Conservation (phyloP, 129 eudicot species). For the Saposhnikovia divaricata region DNA sequence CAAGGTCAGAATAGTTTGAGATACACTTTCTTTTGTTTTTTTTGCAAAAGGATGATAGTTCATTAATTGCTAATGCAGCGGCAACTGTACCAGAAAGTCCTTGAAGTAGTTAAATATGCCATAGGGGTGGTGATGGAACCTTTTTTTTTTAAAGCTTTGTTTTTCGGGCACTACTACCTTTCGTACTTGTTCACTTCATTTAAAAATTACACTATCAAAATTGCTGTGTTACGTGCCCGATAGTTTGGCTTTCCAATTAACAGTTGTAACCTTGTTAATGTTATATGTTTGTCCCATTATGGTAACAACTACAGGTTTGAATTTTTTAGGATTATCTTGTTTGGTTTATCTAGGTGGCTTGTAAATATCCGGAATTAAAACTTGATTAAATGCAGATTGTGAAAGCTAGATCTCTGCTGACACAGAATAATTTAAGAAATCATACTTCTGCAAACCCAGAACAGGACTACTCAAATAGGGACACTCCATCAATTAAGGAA, state of each 20-base stretch:
- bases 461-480: slow-evolving; percentile 22
- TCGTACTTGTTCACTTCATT: not conserved
- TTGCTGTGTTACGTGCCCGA: not conserved
- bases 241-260: not conserved
- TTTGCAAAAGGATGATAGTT: not conserved
- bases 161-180: not conserved
- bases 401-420: slow-evolving; percentile 68
- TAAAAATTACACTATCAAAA: not conserved
- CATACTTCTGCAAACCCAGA: slow-evolving; percentile 27
- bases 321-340: not conserved
- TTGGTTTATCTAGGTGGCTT: not conserved
- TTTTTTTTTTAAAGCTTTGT: not conserved
- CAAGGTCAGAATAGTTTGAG: not conserved
- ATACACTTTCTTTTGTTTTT: not conserved
- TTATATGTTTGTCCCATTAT: not conserved
- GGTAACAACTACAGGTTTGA: not conserved
- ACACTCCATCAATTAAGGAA: slow-evolving; percentile 21
- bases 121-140: not conserved
- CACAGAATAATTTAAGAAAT: slow-evolving; percentile 36
- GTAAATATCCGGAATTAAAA: not conserved
- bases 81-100: not conserved
- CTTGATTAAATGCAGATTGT: slow-evolving; percentile 44
- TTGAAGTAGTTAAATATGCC: not conserved
- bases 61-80: not conserved
- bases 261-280: not conserved